Evolutionary conservation across 2,329 filamentous ascomycete species (phyloP), one percentile per base, ranked within the genome.

Genomic region (Microsporum canis): DNA sequence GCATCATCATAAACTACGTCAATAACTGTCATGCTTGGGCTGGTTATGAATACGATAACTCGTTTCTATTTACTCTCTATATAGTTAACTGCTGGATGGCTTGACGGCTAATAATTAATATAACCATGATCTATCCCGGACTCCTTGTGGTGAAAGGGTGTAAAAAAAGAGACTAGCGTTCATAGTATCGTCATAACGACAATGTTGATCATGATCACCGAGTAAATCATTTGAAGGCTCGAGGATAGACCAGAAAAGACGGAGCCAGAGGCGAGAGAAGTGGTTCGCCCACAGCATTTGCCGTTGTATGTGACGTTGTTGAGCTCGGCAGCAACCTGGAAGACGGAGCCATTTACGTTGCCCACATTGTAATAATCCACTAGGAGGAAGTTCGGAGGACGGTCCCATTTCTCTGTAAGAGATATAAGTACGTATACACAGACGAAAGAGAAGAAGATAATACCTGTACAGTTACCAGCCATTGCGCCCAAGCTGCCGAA

Each of bases 351-450:
- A 2, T 81, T 78, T 76, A 79, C 81, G 39, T 75, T 78, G 34
- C 88, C 88, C 63, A 79, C 78, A 71, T 94, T 90, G 75, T 94
- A 95, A 73, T 89, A 94, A 71, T 95, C 89, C 31, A 94, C 88
- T 60, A 94, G 85, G 57, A 95, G 77, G 69, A 91, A 85, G 68
- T 87, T 92, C 1, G 89, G 90, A 0, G 88, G 79, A 6, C 83
- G 81, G 23, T 79, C 79, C 88, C 88, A 94, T 56, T 66, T 67
- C 3, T 64, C 75, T 77, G 77, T 71, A 0, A 68, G 62, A n/a
- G 36, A 17, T 10, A 72, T 59, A 6, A 45, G 62, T 61, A 62
- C 1, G 29, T 7, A 5, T n/a, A 55, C 5, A 31, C 31, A 45
- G 23, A 10, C 41, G 27, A 58, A 14, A 3, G n/a, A 31, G 53